Conservation (phyloP, 2,329 filamentous ascomycete species). For the Botrytis hyacinthi region DNA sequence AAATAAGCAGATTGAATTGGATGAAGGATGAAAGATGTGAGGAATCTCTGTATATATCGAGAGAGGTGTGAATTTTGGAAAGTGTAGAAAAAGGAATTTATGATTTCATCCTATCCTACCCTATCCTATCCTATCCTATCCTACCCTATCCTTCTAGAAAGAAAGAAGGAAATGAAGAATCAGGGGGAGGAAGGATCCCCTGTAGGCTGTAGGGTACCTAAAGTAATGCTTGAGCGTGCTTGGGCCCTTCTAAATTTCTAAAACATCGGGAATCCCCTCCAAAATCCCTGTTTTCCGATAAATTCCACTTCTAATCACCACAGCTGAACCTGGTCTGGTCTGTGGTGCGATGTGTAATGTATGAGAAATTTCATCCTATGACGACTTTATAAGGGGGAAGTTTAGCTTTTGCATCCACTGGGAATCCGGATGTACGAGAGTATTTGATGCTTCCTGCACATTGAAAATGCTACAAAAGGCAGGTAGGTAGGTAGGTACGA, state of each 20-base stretch:
- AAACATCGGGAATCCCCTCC: neutral
- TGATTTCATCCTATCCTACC: neutral
- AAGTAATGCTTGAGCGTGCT: neutral
- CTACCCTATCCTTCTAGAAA: neutral
- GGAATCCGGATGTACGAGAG: neutral
- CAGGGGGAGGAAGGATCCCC: neutral
- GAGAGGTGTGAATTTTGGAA: neutral
- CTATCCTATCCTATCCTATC: neutral
- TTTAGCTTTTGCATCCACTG: neutral
- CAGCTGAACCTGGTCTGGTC: neutral
- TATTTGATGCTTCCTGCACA: neutral
- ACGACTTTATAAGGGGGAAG: neutral
- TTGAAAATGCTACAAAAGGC: neutral
- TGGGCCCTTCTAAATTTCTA: neutral
- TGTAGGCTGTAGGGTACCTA: neutral
- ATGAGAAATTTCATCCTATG: neutral
- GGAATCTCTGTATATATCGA: neutral
- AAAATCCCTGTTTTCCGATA: constrained; percentile 7
- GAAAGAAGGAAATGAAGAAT: constrained; percentile 3
- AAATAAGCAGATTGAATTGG: neutral
- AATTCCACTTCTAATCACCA: neutral
- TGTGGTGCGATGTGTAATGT: neutral
- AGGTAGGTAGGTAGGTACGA: neutral
- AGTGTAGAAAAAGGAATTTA: neutral
- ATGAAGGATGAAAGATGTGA: neutral